phyloP scores from a whole-genome alignment of 2,329 filamentous ascomycete genomes.

The Zasmidium cellare region DNA sequence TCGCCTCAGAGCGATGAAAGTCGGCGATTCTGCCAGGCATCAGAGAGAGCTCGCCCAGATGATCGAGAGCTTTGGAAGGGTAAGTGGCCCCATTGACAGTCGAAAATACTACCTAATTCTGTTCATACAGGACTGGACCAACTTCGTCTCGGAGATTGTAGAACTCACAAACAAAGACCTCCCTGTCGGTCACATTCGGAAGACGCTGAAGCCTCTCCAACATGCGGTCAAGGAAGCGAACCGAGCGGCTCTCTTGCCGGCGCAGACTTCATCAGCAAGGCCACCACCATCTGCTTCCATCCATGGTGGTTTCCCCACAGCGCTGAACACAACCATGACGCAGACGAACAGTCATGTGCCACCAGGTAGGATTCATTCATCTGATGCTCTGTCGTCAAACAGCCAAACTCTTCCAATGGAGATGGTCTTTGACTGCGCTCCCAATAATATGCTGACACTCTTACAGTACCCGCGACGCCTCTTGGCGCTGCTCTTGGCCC shows the following conservation, averaged over 20 bases:
- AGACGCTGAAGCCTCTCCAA: constrained; percentile 77
- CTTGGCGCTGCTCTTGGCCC: constrained; percentile 86
- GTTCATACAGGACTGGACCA: constrained; percentile 60
- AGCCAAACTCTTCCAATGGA: too few species aligned
- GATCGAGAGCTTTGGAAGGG: constrained; percentile 70
- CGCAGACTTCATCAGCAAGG: constrained; percentile 63
- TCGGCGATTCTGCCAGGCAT: constrained; percentile 77
- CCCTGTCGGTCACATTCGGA: constrained; percentile 65
- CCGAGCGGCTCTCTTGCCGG: constrained; percentile 66
- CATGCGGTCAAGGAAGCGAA: constrained; percentile 78
- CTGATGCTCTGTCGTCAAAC: not conserved
- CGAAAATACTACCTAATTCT: constrained; percentile 5
- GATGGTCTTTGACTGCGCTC: too few species aligned
- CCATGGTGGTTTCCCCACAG: constrained; percentile 24
- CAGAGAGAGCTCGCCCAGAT: constrained; percentile 65
- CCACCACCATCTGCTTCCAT: constrained; percentile 14
- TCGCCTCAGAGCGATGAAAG: constrained; percentile 74
- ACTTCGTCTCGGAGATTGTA: constrained; percentile 64
- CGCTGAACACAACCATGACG: constrained; percentile 27
- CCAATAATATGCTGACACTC: not conserved
- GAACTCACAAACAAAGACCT: constrained; percentile 36
- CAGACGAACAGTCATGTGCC: constrained; percentile 44
- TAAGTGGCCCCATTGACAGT: constrained; percentile 28
- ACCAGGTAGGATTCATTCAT: constrained; percentile 31
- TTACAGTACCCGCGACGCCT: constrained; percentile 73